Evolutionary conservation across 371 early-diverging fungal species (phyloP).

Genomic region (Mucor circinelloides): DNA sequence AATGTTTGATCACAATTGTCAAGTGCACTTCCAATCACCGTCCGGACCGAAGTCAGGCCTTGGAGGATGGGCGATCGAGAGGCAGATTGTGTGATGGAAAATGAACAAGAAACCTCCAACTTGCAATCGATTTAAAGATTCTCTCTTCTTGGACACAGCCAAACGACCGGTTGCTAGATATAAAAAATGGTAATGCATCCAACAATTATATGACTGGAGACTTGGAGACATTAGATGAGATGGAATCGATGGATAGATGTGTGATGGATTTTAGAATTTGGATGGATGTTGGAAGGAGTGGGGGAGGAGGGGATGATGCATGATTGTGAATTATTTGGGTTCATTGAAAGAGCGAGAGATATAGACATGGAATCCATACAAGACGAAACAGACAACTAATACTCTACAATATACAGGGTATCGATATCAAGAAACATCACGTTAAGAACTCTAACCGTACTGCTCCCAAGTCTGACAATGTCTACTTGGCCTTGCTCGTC

Average conservation of each 20-base stretch:
- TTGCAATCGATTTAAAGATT: conserved; percentile 16
- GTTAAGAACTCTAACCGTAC: conserved; percentile 87
- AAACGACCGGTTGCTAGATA: conserved; percentile 28
- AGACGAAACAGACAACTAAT: not conserved
- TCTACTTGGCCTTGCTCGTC: conserved; percentile 94
- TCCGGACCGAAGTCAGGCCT: not conserved
- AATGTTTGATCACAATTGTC: no score
- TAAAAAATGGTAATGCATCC: conserved; percentile 21
- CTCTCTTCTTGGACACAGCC: conserved; percentile 31
- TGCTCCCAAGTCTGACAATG: conserved; percentile 91
- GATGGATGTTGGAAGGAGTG: not conserved
- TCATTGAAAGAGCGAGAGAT: not conserved
- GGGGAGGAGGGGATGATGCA: not conserved
- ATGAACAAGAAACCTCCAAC: conserved; percentile 8
- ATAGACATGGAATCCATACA: not conserved
- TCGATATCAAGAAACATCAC: conserved; percentile 96
- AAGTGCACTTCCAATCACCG: not conserved
- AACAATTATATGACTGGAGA: not conserved
- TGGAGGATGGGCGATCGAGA: not conserved
- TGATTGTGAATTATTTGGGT: not conserved
- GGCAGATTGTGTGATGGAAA: not conserved
- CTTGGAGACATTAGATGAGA: not conserved
- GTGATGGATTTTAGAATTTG: not conserved
- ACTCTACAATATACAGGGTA: conserved; percentile 69
- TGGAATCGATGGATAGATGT: conserved; percentile 1